Evolutionary conservation across 345 rosid genomes (phyloP).

Genomic region (Linum tenue): DNA sequence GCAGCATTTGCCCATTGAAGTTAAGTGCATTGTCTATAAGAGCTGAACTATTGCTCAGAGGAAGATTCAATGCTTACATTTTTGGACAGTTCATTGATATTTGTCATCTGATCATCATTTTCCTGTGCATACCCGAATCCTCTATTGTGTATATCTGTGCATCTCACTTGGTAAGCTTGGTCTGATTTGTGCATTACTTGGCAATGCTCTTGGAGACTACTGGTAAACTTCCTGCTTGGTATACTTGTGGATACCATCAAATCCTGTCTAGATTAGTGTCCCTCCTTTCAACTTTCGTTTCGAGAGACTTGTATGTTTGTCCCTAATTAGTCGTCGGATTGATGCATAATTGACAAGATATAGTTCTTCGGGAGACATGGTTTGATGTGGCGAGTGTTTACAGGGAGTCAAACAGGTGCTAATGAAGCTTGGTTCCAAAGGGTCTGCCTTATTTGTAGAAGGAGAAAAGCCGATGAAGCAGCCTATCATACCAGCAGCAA

Average conservation of each 20-base stretch:
- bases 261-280: background rate
- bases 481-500: conserved; percentile 55
- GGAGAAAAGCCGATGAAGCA: conserved; percentile 66
- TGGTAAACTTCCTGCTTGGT: too few species aligned
- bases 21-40: background rate
- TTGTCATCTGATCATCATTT: background rate
- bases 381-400: conserved; percentile 10
- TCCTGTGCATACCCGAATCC: background rate
- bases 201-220: background rate
- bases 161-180: too few species aligned
- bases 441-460: conserved; percentile 70
- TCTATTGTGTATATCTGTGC: background rate
- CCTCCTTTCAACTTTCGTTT: background rate
- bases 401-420: conserved; percentile 87
- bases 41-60: too few species aligned
- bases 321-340: background rate
- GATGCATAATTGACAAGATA: background rate
- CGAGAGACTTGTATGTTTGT: background rate
- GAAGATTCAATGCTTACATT: background rate
- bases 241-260: background rate
- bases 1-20: too few species aligned
- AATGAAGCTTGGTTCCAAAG: conserved; percentile 84
- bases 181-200: too few species aligned
- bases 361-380: background rate
- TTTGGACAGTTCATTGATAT: background rate